Percentiles rank a stretch among this genome's conserved stretches.
These are phyloP conservation scores for Allomyces macrogynus DNA, from an alignment of 192 early-diverging fungal genomes.

Conservation along the genomic window DNA sequence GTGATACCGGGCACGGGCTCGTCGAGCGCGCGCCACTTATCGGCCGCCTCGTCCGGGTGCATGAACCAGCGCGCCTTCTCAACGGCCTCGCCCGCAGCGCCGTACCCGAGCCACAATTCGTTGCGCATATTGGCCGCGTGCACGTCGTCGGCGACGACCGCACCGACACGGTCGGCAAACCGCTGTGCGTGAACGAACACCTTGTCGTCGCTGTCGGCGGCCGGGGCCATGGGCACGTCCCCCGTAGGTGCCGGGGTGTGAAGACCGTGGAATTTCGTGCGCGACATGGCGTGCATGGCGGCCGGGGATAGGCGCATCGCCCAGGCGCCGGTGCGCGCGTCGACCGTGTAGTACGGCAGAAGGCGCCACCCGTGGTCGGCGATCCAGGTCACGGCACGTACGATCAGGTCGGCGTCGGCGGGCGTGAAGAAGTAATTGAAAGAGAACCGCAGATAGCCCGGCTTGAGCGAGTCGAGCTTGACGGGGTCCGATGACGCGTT, in stretches of 20 bases:
- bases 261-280: background rate
- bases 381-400: constrained; percentile 19
- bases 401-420: constrained; percentile 18
- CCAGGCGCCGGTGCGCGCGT: constrained; percentile 9
- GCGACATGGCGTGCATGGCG: background rate
- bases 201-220: background rate
- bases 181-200: background rate
- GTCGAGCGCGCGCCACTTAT: too few species aligned
- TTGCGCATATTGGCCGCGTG: background rate
- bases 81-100: too few species aligned
- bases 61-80: too few species aligned
- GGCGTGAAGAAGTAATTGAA: constrained; percentile 15
- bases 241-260: background rate
- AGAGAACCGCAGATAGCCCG: constrained; percentile 16
- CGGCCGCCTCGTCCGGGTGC: too few species aligned
- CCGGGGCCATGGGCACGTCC: background rate
- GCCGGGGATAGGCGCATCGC: constrained; percentile 1
- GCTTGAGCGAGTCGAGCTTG: constrained; percentile 4
- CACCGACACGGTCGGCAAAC: background rate
- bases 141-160: background rate
- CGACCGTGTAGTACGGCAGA: constrained; percentile 10
- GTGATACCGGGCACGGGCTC: too few species aligned
- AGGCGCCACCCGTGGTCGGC: constrained; percentile 13
- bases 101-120: background rate
- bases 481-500: background rate